Evolutionary conservation across 352 stramenopile species (phyloP), one percentile per base, ranked within the genome.

Genomic region (Phytophthora vignae): DNA sequence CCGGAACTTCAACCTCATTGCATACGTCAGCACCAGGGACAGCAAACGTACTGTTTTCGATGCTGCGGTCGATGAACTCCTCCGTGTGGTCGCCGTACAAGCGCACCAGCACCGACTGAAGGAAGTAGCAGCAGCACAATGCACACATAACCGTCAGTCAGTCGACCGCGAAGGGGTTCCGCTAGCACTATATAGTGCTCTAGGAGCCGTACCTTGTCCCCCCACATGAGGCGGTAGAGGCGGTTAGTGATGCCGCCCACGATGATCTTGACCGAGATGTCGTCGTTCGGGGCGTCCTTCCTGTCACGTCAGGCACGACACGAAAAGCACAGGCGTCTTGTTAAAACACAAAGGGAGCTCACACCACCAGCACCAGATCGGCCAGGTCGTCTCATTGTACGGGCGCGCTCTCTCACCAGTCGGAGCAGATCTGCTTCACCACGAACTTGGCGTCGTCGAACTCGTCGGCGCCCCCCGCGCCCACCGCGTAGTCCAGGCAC

Each of bases 31-130:
- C n/a, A 68, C n/a, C 7, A 59, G 11, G 27, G 33, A 40, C 33
- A 17, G 15, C 31, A 27, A 40, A 81, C 85, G 70, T 80, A 96
- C 90, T 91, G 79, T 96, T 98, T 65, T 98, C 95, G 49, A 94
- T 79, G n/a, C 80, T 77, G 68, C 95, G 82, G 79, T 98, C 92
- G 61, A 98, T 98, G 42, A 98, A 93, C 25, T 94, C 84, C 62
- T 98, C 94, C 38, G 95, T 98, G 81, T 98, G 95, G 64, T 94
- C 80, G 21, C 95, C 95, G 59, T 98, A 98, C 44, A 98, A 73
- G 21, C 95, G 90, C 55, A 98, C 85, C 17, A 98, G 83, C 50
- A 97, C 89, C 46, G 88, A 93, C 73, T 90, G 62, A 17, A 48
- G 40, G 36, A 25, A 25, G 11, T 3, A 67, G 9, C 42, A 74